Conservation (phyloP, 2,329 filamentous ascomycete genomes). For the Sclerotinia glacialis region DNA sequence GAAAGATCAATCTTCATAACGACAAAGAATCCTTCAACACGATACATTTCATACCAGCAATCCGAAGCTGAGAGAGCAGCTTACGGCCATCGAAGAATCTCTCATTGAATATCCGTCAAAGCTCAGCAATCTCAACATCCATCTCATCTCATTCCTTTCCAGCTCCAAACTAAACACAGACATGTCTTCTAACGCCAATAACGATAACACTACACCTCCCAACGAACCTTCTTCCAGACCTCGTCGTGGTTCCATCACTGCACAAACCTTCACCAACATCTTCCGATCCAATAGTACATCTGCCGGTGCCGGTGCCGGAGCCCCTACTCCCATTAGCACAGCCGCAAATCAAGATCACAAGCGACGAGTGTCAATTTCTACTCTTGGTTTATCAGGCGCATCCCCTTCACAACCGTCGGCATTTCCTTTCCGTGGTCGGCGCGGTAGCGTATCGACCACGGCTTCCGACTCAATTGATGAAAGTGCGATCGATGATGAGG, state of each 20-base stretch:
- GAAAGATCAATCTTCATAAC: background rate
- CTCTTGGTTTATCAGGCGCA: constrained; percentile 68
- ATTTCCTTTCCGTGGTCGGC: constrained; percentile 55
- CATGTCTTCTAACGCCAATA: constrained; percentile 47
- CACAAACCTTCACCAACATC: constrained; percentile 45
- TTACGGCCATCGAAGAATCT: constrained; percentile 29
- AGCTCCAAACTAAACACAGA: constrained; percentile 25
- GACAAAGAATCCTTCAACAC: constrained; percentile 9
- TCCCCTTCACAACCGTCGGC: constrained; percentile 57
- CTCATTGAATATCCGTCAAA: constrained; percentile 16
- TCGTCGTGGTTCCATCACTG: constrained; percentile 48
- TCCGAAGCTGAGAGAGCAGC: constrained; percentile 33
- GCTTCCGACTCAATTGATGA: constrained; percentile 66
- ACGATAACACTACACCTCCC: constrained; percentile 42
- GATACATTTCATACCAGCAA: background rate
- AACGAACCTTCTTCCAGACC: constrained; percentile 42
- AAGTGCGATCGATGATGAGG: constrained; percentile 67
- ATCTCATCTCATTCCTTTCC: background rate
- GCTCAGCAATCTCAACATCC: background rate
- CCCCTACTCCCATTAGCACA: constrained; percentile 48
- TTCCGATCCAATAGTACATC: constrained; percentile 53
- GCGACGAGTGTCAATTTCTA: constrained; percentile 71
- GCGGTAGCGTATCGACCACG: constrained; percentile 68
- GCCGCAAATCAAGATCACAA: constrained; percentile 51
- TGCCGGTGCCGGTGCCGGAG: too few species aligned